Conservation (phyloP, 345 rosid species). For the Cochlearia excelsa region DNA sequence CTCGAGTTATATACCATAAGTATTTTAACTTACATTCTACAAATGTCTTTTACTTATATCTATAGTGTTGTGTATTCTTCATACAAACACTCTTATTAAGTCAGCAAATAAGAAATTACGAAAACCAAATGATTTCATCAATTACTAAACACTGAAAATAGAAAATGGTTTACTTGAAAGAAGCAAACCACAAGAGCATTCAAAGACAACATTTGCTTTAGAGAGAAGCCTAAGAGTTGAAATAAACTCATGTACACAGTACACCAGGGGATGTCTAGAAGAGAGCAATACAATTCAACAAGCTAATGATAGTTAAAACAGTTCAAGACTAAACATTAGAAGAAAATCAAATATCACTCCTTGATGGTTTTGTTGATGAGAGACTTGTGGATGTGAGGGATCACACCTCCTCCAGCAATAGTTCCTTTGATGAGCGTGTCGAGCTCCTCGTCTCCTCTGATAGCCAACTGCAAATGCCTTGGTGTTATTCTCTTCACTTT, state of each 20-base stretch:
- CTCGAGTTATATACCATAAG: too few species aligned
- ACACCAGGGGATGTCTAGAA: conserved; percentile 32
- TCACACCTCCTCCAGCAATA: conserved; percentile 78
- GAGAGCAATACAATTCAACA: conserved; percentile 2
- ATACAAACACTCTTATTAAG: too few species aligned
- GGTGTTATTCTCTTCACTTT: conserved; percentile 76
- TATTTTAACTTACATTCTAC: too few species aligned
- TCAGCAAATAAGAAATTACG: too few species aligned
- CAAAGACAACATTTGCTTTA: conserved; percentile 20
- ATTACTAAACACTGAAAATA: too few species aligned
- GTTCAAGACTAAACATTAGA: conserved; percentile 20
- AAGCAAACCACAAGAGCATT: too few species aligned
- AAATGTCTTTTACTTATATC: too few species aligned
- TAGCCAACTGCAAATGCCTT: conserved; percentile 61
- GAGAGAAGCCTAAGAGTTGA: conserved; percentile 26
- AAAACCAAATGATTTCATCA: too few species aligned
- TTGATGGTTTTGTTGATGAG: conserved; percentile 79
- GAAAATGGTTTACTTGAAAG: too few species aligned
- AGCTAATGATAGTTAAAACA: conserved; percentile 20
- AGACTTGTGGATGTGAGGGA: conserved; percentile 92
- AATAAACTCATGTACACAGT: conserved; percentile 22
- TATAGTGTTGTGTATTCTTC: too few species aligned
- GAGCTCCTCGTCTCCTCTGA: conserved; percentile 62
- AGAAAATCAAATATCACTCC: conserved; percentile 41
- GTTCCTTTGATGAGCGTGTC: conserved; percentile 80